phyloP scores from a whole-genome alignment of 2,329 filamentous ascomycete genomes.

The Diaporthe capsici region DNA sequence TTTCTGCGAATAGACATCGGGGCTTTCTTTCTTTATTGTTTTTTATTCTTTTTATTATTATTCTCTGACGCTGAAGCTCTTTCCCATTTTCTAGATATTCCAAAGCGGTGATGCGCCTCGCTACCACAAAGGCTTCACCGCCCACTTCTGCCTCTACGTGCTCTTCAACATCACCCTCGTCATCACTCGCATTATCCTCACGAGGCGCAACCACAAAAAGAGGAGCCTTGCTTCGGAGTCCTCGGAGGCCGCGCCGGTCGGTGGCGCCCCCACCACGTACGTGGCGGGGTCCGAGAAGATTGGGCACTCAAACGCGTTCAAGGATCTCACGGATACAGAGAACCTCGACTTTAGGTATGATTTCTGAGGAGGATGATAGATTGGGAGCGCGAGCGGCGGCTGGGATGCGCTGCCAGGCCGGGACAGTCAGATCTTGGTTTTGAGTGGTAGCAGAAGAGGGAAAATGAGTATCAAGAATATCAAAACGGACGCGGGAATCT shows the following conservation, averaged over 20 bases:
- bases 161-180: constrained; percentile 51
- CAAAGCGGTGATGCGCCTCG: constrained; percentile 42
- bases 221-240: constrained; percentile 39
- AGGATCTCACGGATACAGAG: constrained; percentile 44
- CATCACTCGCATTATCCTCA: constrained; percentile 46
- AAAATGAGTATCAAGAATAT: no score
- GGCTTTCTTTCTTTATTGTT: no score
- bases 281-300: constrained; percentile 38
- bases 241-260: background rate
- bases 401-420: no score
- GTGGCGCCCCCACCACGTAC: background rate
- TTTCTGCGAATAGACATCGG: no score
- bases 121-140: constrained; percentile 51
- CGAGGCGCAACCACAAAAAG: constrained; percentile 44
- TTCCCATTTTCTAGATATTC: constrained; percentile 41
- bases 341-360: constrained; percentile 43
- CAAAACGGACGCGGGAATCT: no score
- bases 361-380: no score
- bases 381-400: no score
- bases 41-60: no score
- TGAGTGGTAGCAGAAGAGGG: no score
- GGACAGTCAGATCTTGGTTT: no score
- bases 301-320: constrained; percentile 42
- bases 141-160: constrained; percentile 53
- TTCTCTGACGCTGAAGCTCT: background rate